These are phyloP conservation scores for Capsicum pubescens DNA, from an alignment of 257 asterid species.

Conservation along the genomic window DNA sequence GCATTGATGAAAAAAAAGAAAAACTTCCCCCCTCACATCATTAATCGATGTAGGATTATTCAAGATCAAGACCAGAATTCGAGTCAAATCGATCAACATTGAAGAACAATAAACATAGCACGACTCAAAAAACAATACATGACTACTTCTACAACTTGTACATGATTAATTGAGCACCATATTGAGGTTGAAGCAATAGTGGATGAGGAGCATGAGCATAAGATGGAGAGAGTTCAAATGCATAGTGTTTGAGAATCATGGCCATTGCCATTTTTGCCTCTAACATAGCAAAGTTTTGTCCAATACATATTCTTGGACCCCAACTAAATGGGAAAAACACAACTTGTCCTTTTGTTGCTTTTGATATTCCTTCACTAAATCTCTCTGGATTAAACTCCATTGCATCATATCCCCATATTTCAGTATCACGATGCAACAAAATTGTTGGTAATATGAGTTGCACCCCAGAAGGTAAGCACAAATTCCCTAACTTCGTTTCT, in stretches of 20 bases:
- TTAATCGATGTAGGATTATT: too few species aligned
- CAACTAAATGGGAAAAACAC: constrained; percentile 34
- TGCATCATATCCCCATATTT: constrained; percentile 41
- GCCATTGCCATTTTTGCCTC: constrained; percentile 37
- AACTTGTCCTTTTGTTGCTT: constrained; percentile 38
- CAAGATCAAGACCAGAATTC: too few species aligned
- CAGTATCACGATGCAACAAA: constrained; percentile 35
- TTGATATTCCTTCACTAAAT: constrained; percentile 36
- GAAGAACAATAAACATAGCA: not conserved
- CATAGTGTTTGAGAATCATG: constrained; percentile 27
- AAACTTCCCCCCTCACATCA: too few species aligned
- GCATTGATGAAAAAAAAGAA: too few species aligned
- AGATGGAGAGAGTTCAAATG: constrained; percentile 35
- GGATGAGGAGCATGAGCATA: constrained; percentile 40
- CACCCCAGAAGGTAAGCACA: constrained; percentile 25
- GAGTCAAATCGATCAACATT: too few species aligned
- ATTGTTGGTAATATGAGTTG: constrained; percentile 27
- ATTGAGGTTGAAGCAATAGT: constrained; percentile 33
- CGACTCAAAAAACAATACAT: not conserved
- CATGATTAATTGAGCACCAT: constrained; percentile 40
- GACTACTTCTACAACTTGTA: constrained; percentile 17
- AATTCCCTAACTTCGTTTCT: constrained; percentile 29
- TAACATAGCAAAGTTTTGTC: constrained; percentile 33
- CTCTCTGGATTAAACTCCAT: constrained; percentile 41
- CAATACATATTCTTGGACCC: constrained; percentile 40